Evolutionary conservation across 2,329 filamentous ascomycete species (phyloP).

Genomic region (Epichloe gansuensis): DNA sequence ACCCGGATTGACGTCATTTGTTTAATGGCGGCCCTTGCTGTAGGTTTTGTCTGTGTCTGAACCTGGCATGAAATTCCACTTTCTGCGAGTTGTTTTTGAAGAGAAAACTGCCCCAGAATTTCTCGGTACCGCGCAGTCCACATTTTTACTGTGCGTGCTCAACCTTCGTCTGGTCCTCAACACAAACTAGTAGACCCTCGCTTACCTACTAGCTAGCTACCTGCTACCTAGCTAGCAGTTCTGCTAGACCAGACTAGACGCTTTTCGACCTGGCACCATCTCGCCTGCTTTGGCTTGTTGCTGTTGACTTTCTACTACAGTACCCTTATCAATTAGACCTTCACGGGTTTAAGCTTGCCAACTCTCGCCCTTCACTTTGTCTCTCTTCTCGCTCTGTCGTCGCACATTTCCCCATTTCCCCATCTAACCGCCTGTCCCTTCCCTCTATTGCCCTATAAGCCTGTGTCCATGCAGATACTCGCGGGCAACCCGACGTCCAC

Average conservation of each 20-base stretch:
- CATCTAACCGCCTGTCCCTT: not conserved
- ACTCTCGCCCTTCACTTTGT: not conserved
- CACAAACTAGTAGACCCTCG: not conserved
- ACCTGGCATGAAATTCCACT: not conserved
- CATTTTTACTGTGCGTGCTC: not conserved
- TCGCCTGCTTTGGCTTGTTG: not conserved
- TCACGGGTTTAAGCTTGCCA: not conserved
- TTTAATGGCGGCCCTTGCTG: too few species aligned
- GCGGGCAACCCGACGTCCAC: not conserved
- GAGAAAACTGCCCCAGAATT: not conserved
- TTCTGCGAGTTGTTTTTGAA: not conserved
- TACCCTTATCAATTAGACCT: not conserved
- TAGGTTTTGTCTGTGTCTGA: too few species aligned
- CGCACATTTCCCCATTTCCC: not conserved
- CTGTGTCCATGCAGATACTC: not conserved
- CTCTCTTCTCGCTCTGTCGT: not conserved
- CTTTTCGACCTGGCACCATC: not conserved
- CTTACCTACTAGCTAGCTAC: too few species aligned
- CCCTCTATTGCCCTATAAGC: not conserved
- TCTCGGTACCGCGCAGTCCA: not conserved
- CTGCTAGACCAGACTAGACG: not conserved
- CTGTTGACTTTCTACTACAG: not conserved
- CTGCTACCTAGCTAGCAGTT: too few species aligned
- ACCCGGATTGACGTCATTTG: not conserved
- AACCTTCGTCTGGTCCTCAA: not conserved